Base-by-base conservation (phyloP, 352 stramenopile species). In the Phytophthora ramorum region DNA sequence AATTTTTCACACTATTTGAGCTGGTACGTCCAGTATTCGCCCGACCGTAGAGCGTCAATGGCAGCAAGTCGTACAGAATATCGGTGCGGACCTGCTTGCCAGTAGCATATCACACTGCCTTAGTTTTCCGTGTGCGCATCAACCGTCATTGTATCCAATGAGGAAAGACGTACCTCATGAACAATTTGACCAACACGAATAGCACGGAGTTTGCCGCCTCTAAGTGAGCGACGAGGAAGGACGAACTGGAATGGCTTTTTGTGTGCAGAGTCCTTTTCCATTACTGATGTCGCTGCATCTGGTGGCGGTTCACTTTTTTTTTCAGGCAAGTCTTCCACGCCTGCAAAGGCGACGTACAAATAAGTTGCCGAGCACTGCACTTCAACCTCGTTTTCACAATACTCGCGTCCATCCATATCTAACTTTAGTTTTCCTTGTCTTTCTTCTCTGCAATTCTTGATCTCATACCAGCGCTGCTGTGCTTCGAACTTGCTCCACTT, bases 1-100 rank as follows among this genome's bases (percentile, higher is more conserved):
- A 1, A 4, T 58, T 30, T 8, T 45, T 28, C 12, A 10, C 4
- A 41, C 8, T 51, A 16, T 22, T 17, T 30, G 30, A 48, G 2
- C 32, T 55, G 13, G 13, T n/a, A 0, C 0, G 24, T 44, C 13
- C 24, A 17, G 7, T 30, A n/a, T 22, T 47, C 7, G 2, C 35
- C 16, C 14, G 17, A 1, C 71, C 69, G 10, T 82, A 80, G 1
- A 89, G 58, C 10, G 69, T 80, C 6, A 73, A 52, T 7, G 66
- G 63, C 4, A 90, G 53, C 19, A 89, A 56, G 26, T 85, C 63
- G 26, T 69, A 59, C 13, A 90, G 46, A 50, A 73, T 53, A 28
- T 70, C 66, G 1, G 68, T 75, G 43, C 64, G 66, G 13, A 67
- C 51, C 75, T 82, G 60, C 45, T 14, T 17, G 14, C 16, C 37